phyloP scores from a whole-genome alignment of 192 early-diverging fungal genomes.

The Backusella macrospora region DNA sequence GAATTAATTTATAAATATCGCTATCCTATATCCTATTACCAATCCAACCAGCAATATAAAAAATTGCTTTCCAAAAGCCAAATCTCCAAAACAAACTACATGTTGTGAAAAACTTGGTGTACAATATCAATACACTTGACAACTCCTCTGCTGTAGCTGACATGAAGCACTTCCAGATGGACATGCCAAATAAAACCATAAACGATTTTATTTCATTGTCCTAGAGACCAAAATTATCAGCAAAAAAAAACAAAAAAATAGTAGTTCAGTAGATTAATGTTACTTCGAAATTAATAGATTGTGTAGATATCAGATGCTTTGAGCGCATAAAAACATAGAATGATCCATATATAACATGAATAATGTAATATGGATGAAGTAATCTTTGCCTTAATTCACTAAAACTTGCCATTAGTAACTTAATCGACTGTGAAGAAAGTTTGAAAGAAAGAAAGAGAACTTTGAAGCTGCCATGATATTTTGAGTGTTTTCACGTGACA shows the following conservation, averaged over 20 bases:
- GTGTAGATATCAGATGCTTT: not conserved
- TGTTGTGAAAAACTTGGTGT: conserved; percentile 47
- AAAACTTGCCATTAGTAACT: conserved; percentile 18
- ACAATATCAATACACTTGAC: conserved; percentile 46
- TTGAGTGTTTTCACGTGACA: not conserved
- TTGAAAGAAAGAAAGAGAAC: not conserved
- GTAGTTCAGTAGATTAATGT: not conserved
- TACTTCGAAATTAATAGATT: conserved; percentile 27
- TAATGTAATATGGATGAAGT: conserved; percentile 46
- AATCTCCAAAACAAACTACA: conserved; percentile 44
- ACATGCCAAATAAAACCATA: conserved; percentile 18
- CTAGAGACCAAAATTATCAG: conserved; percentile 9
- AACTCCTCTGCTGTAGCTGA: conserved; percentile 54
- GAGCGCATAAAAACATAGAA: conserved; percentile 23
- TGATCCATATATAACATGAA: conserved; percentile 35
- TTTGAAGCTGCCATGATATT: not conserved
- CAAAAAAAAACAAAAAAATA: not conserved
- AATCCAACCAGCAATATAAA: conserved; percentile 44
- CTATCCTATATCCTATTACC: conserved; percentile 27
- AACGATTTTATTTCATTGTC: conserved; percentile 25
- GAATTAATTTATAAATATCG: not conserved
- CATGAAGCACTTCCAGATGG: conserved; percentile 35
- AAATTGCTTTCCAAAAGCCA: conserved; percentile 42
- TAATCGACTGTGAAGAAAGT: not conserved
- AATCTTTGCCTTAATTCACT: conserved; percentile 43